phyloP scores from a whole-genome alignment of 2,329 filamentous ascomycete species.

The Aspergillus piperis region DNA sequence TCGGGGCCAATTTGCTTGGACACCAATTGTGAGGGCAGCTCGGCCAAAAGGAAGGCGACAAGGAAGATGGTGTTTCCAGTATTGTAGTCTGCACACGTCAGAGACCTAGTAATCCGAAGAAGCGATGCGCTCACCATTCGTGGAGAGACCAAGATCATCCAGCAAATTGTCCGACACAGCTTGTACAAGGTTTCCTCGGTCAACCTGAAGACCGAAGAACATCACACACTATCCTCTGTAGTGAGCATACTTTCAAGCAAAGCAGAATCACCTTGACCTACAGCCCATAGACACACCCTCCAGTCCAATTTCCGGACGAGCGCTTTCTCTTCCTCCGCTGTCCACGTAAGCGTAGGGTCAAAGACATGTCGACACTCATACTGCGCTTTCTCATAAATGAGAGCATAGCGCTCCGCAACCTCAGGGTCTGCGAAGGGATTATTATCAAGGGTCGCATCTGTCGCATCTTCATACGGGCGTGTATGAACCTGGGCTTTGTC shows the following conservation, averaged over 20 bases:
- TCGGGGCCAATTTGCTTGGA: constrained; percentile 58
- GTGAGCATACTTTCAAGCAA: not conserved
- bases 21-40: constrained; percentile 60
- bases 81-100: constrained; percentile 55
- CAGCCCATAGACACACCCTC: constrained; percentile 28
- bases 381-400: constrained; percentile 56
- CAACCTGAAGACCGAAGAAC: constrained; percentile 62
- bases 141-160: constrained; percentile 34
- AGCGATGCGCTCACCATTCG: constrained; percentile 39
- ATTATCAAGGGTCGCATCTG: constrained; percentile 15
- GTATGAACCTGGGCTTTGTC: not conserved
- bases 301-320: constrained; percentile 29
- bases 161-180: constrained; percentile 62
- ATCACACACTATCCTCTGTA: constrained; percentile 47
- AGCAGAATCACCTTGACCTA: constrained; percentile 17
- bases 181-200: constrained; percentile 60
- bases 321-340: constrained; percentile 34
- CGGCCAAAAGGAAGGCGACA: constrained; percentile 54
- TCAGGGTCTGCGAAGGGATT: constrained; percentile 53
- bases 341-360: constrained; percentile 42
- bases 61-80: constrained; percentile 59
- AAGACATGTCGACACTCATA: constrained; percentile 50
- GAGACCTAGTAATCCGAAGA: not conserved
- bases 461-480: not conserved
- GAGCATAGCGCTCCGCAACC: constrained; percentile 56